These are phyloP conservation scores for Leccinum boreale DNA, from an alignment of 768 basidiomycete genomes.

Conservation along the genomic window DNA sequence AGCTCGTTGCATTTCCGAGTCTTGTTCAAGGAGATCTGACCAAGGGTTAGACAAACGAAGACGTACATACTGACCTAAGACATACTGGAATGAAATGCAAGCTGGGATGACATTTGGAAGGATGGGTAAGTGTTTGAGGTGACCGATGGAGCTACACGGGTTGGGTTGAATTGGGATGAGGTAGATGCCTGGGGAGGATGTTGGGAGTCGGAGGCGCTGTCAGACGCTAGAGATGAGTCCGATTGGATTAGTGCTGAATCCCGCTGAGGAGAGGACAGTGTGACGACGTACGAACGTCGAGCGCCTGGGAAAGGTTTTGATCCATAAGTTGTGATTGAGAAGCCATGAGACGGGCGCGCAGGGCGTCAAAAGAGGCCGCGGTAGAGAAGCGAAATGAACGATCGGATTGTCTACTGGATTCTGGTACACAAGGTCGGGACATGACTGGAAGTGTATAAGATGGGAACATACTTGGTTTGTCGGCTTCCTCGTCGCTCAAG, in stretches of 20 bases:
- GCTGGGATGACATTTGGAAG: conserved; percentile 52
- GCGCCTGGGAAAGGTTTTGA: conserved; percentile 29
- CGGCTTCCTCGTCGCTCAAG: conserved; percentile 66
- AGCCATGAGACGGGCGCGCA: conserved; percentile 44
- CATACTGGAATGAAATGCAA: conserved; percentile 55
- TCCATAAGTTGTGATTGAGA: conserved; percentile 38
- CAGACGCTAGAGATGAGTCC: conserved; percentile 17
- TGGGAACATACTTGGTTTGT: conserved; percentile 47
- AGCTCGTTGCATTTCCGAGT: conserved; percentile 69
- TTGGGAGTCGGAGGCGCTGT: conserved; percentile 11
- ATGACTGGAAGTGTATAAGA: conserved; percentile 6
- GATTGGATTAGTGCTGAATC: conserved; percentile 6
- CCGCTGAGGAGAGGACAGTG: not conserved
- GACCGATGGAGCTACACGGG: conserved; percentile 42
- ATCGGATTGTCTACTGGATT: conserved; percentile 26
- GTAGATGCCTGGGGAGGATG: conserved; percentile 26
- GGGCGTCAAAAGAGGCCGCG: conserved; percentile 43
- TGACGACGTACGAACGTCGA: conserved; percentile 36
- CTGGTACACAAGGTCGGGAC: conserved; percentile 14
- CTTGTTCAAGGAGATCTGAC: conserved; percentile 62
- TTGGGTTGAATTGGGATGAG: conserved; percentile 37
- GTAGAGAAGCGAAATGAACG: conserved; percentile 42
- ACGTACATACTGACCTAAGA: not conserved
- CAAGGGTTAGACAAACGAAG: conserved; percentile 1
- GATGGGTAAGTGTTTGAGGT: conserved; percentile 52